These are phyloP conservation scores for Cerioporus squamosus DNA, from an alignment of 1,284 basidiomycete genomes.

Conservation along the genomic window DNA sequence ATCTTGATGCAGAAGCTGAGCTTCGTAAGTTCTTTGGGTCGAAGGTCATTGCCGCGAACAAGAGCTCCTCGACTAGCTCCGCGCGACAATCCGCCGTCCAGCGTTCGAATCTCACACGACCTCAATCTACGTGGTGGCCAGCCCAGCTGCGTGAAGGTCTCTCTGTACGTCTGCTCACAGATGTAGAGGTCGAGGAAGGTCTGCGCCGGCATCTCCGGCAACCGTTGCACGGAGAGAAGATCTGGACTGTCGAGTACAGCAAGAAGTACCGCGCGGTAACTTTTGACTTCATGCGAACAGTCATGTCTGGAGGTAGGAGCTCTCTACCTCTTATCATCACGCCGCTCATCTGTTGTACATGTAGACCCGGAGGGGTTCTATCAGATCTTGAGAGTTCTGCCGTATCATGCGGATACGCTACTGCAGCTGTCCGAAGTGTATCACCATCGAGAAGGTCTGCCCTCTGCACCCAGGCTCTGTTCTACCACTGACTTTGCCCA, in stretches of 20 bases:
- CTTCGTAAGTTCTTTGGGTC: conserved; percentile 92
- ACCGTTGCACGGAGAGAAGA: conserved; percentile 59
- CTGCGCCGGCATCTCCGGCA: conserved; percentile 47
- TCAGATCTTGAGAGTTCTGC: conserved; percentile 57
- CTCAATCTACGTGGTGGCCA: conserved; percentile 65
- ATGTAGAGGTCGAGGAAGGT: conserved; percentile 57
- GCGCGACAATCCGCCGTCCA: conserved; percentile 36
- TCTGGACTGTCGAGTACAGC: conserved; percentile 89
- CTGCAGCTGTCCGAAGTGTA: conserved; percentile 87
- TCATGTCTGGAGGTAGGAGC: conserved; percentile 75
- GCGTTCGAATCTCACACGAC: conserved; percentile 67
- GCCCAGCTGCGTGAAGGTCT: conserved; percentile 72
- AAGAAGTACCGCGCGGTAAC: conserved; percentile 83
- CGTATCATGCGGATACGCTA: conserved; percentile 91
- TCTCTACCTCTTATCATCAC: not conserved
- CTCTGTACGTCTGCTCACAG: conserved; percentile 58
- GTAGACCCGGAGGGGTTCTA: conserved; percentile 73
- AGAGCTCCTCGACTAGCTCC: conserved; percentile 37
- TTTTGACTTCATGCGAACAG: conserved; percentile 78
- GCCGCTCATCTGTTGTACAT: not conserved
- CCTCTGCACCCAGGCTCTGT: not conserved
- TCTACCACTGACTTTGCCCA: not conserved
- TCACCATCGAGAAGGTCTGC: conserved; percentile 80
- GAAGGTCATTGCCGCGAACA: conserved; percentile 74
- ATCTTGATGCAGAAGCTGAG: conserved; percentile 88